Evolutionary conservation across 2,329 filamentous ascomycete genomes (phyloP).

Genomic region (Fusarium domesticum): DNA sequence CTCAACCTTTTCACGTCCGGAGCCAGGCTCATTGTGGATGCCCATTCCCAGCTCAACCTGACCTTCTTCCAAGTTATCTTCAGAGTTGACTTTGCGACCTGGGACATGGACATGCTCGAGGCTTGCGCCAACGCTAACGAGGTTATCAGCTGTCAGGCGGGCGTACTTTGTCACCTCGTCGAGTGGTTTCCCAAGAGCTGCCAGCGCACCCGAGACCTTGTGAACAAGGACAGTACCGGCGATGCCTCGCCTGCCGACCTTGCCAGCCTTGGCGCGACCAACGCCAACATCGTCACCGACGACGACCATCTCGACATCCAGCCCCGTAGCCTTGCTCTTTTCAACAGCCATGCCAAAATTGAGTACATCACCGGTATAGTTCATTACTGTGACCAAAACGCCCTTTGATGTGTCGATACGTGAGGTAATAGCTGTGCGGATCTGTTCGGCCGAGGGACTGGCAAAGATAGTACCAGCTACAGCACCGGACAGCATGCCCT

Average conservation of each 20-base stretch:
- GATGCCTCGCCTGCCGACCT: constrained; percentile 87
- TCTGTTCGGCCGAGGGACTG: constrained; percentile 76
- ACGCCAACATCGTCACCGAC: constrained; percentile 92
- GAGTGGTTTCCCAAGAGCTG: constrained; percentile 65
- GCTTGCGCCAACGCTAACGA: constrained; percentile 82
- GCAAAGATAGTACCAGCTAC: constrained; percentile 88
- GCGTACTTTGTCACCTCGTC: constrained; percentile 72
- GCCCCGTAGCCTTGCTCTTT: constrained; percentile 77
- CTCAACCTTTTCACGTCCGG: constrained; percentile 48
- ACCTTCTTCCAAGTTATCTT: constrained; percentile 52
- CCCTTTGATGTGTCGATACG: constrained; percentile 70
- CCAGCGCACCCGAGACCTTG: constrained; percentile 83
- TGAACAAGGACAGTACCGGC: constrained; percentile 88
- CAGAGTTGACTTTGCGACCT: constrained; percentile 61
- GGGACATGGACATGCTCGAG: constrained; percentile 92
- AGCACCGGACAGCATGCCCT: constrained; percentile 73
- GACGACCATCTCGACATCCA: constrained; percentile 82
- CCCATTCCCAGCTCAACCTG: constrained; percentile 72
- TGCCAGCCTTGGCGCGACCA: constrained; percentile 76
- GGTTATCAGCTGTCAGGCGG: constrained; percentile 66
- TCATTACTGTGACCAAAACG: constrained; percentile 90
- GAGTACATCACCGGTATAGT: constrained; percentile 85
- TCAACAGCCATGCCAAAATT: constrained; percentile 94
- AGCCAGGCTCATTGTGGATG: constrained; percentile 69
- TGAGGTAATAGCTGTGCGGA: constrained; percentile 70